Evolutionary conservation across 306 rosid species (phyloP), one percentile per base, ranked within the genome.

Genomic region (Styphnolobium japonicum): DNA sequence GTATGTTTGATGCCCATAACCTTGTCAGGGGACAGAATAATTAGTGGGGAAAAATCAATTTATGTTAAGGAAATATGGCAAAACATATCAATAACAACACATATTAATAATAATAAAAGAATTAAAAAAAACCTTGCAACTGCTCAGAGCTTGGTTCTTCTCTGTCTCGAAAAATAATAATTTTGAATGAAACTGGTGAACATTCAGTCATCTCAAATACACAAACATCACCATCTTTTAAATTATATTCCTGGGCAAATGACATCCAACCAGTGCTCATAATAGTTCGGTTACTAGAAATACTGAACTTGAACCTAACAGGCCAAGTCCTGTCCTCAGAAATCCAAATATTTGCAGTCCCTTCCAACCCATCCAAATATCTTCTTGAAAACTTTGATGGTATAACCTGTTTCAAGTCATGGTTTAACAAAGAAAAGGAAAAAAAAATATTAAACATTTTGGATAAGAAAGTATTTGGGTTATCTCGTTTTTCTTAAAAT

Each of bases 171-270:
- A 34, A 34, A 36, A 67, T 23, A 16, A 2, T 5, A 16, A 72
- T 11, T 39, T 51, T 62, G 71, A 80, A 80, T 1, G 16, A 10
- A 40, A 80, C 10, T 5, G 18, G 8, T 2, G n/a, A 6, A 19
- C 0, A 0, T 4, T 52, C 22, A 42, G 18, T 21, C 75, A 63
- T 21, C 84, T 73, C 80, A 80, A 80, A 73, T 0, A 64, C 42
- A 73, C 80, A 80, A 73, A 21, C 58, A 7, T 80, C 84, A 6
- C 68, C 68, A 2, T 6, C 51, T 31, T 73, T 25, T 3, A 80
- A 52, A 11, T 39, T 42, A 73, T 63, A 40, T 1, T 42, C 45
- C 2, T 19, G 4, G 15, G 4, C 27, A 72, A 80, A 23, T 6
- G 5, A 0, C 0, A 0, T 4, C 84, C 84, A 80, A n/a, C 80